Base-by-base conservation (phyloP, 1,284 basidiomycete genomes). In the Meira nashicola region DNA sequence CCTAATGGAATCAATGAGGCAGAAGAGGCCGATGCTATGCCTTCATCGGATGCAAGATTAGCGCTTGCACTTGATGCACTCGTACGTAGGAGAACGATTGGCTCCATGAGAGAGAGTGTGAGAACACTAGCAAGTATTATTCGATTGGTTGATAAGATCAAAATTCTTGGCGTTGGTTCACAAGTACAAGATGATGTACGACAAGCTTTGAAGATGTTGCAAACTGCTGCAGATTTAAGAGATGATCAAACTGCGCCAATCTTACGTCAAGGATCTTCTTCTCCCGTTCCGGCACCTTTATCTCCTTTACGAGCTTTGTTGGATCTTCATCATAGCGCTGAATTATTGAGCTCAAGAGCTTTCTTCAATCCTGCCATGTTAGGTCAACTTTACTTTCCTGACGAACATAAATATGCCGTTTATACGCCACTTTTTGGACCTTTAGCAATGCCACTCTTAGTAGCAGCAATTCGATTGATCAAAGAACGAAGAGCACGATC, bases 351-450 rank as follows among this genome's bases (percentile, higher is more conserved):
- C 2, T 93, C 90, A 14, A 83, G 87, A 43, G 95, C 95, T 0
- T 98, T 97, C 82, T 98, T 95, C 81, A 90, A 92, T 77, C 95
- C 93, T 0, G 88, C 87, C 39, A 97, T 98, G 93, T 82, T 98
- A 68, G 92, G 89, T 6, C 80, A 96, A 72, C 83, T 98, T 23
- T 99, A 99, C 79, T 98, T 98, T 80, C 81, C 82, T 33, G 74
- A 81, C 68, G 68, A 70, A 50, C 76, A 69, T 67, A 81, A 81
- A 25, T 78, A 76, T 19, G 78, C 77, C 3, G 72, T 79, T 9
- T 78, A 76, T 57, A 78, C 74, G 17, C 78, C 78, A 2, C 64
- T 79, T 2, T 79, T 79, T 51, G 78, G 71, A 2, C 78, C 78
- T 0, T 55, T 78, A 15, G 82, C 89, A 3, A 87, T 94, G 19